Percentiles rank a stretch among this genome's conserved stretches.
Conservation (phyloP, 306 rosid genomes). For the Betula pendula region DNA sequence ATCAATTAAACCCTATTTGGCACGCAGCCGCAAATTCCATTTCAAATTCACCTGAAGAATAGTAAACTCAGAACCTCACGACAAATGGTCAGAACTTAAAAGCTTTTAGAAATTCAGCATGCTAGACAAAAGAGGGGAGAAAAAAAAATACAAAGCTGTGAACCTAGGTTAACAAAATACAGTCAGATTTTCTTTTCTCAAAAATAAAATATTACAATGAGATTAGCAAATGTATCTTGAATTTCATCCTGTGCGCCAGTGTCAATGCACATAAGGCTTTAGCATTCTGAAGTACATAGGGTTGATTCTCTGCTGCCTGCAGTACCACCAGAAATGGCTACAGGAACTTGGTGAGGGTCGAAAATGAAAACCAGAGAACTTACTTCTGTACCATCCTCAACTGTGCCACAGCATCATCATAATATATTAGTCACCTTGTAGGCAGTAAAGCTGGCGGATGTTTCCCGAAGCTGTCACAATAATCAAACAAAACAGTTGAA, state of each 20-base stretch:
- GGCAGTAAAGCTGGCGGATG: conserved; percentile 96
- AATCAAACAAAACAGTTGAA: conserved; percentile 15
- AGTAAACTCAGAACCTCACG: conserved; percentile 10
- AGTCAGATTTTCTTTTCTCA: conserved; percentile 37
- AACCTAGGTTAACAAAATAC: conserved; percentile 67
- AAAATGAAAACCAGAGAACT: conserved; percentile 44
- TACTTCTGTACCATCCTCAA: conserved; percentile 49
- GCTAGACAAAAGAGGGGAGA: conserved; percentile 23
- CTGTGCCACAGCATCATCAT: conserved; percentile 24
- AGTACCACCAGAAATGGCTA: conserved; percentile 49
- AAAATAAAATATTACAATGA: conserved; percentile 64
- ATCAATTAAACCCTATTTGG: neutral
- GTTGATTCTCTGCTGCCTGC: conserved; percentile 48
- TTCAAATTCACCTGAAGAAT: neutral
- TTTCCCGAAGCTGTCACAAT: conserved; percentile 83
- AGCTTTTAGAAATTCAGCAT: conserved; percentile 29
- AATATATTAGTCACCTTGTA: conserved; percentile 79
- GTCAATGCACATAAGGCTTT: conserved; percentile 44
- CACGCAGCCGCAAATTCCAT: neutral
- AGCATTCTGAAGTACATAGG: conserved; percentile 40
- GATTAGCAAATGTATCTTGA: conserved; percentile 56
- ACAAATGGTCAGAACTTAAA: conserved; percentile 19
- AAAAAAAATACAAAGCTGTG: conserved; percentile 51
- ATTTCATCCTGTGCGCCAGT: conserved; percentile 53
- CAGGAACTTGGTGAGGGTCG: conserved; percentile 43